Base-by-base conservation (phyloP, 116 monocot species). In the Posidonia oceanica region DNA sequence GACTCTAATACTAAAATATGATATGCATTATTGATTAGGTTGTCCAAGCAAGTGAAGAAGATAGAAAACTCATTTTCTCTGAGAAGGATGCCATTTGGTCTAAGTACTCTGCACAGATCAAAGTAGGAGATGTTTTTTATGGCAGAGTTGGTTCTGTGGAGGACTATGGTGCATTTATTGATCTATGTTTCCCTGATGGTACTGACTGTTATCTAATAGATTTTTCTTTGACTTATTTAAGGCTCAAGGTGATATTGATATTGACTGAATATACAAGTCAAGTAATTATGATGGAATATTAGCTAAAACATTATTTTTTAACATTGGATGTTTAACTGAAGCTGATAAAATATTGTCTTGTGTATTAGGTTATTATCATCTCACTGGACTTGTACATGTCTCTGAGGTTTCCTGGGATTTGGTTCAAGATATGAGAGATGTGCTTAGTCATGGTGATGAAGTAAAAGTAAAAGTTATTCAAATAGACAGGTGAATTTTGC, bases 341-440 rank as follows among this genome's bases (percentile, higher is more conserved):
- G 10, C 39, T 5, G 36, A 5, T 64, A 36, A 64, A 64, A 16
- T 39, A 8, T 64, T 64, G 5, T 44, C 5, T 18, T 17, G 66
- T 69, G 54, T n/a, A 36, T 54, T 74, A 91, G 96, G 95, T 37
- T 48, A 11, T 52, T 96, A 96, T 75, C 69, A 83, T 80, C 76
- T 96, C 14, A 96, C 89, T 53, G 96, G 96, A 16, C 83, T 96
- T 68, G 89, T 91, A 42, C 96, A 96, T 79, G 76, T 96, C 63
- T 91, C 91, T 42, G 96, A 96, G 75, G 86, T 87, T 73, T 96
- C 96, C 14, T 96, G 96, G 96, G 96, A 96, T 78, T 71, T 96
- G 63, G 85, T 96, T 52, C 91, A 88, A 72, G 96, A 96, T 77
- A 83, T 96, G 16, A 83, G 88, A 73, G 91, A 96, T 83, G 73